Evolutionary conservation across 2,329 filamentous ascomycete genomes (phyloP).

Genomic region (Xylaria sp.): DNA sequence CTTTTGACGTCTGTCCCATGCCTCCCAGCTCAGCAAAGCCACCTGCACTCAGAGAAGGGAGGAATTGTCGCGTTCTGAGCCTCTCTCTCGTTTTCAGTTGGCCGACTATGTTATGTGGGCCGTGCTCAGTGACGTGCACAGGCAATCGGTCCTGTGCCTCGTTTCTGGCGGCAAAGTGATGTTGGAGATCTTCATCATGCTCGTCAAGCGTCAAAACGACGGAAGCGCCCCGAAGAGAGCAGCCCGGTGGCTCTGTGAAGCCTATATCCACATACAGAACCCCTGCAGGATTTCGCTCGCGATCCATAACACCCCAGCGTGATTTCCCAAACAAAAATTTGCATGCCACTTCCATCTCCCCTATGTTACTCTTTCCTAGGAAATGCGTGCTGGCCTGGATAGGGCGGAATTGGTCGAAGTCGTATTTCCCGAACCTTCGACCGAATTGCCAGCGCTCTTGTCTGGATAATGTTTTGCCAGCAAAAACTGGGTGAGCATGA

Average conservation of each 20-base stretch:
- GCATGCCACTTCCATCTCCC: constrained; percentile 1
- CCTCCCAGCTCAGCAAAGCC: background rate
- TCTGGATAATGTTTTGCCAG: background rate
- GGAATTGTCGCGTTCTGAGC: background rate
- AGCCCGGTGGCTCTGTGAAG: background rate
- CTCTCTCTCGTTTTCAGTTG: background rate
- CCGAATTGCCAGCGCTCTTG: constrained; percentile 1
- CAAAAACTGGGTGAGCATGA: background rate
- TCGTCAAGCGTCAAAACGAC: constrained; percentile 1
- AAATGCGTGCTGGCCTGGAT: background rate
- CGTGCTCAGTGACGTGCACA: background rate
- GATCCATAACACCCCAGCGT: background rate
- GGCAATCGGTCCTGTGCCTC: background rate
- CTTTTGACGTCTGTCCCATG: background rate
- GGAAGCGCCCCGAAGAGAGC: background rate
- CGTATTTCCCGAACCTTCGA: background rate
- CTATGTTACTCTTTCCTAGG: background rate
- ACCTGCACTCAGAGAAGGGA: background rate
- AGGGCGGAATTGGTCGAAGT: background rate
- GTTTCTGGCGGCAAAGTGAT: background rate
- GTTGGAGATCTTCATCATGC: constrained; percentile 1
- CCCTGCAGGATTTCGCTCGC: background rate
- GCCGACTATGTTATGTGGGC: background rate
- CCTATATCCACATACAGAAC: background rate
- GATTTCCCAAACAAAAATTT: background rate